Percentiles rank a stretch among this genome's conserved stretches.
Conservation (phyloP, 1,284 basidiomycete genomes). For the Agaricales sp. region DNA sequence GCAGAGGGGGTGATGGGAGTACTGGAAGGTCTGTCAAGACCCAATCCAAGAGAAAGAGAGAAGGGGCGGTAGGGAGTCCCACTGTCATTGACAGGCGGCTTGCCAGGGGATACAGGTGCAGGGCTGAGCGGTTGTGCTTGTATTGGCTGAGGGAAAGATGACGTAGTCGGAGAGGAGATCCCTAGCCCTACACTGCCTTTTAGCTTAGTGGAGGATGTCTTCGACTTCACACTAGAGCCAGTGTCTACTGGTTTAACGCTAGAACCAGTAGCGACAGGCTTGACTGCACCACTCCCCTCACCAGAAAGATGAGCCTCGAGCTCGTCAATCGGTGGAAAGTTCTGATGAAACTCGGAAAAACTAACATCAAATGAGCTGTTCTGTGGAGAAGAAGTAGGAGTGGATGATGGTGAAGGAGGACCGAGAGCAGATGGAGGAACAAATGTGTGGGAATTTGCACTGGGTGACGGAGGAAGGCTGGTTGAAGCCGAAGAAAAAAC, state of each 20-base stretch:
- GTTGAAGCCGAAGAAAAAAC: not conserved
- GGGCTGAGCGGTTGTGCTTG: slow-evolving; percentile 33
- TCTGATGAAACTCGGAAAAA: slow-evolving; percentile 44
- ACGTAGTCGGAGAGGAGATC: not conserved
- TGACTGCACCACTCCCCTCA: not conserved
- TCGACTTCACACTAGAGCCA: not conserved
- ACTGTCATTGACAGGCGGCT: slow-evolving; percentile 13
- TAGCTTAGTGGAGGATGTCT: not conserved
- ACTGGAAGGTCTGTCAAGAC: not conserved
- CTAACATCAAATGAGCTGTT: slow-evolving; percentile 13
- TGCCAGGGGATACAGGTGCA: slow-evolving; percentile 30
- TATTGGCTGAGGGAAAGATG: slow-evolving; percentile 21
- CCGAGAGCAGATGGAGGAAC: slow-evolving; percentile 60
- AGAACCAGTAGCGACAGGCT: not conserved
- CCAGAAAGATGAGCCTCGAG: slow-evolving; percentile 37
- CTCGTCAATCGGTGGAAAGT: slow-evolving; percentile 69
- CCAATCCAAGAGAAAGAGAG: not conserved
- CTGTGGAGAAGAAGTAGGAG: slow-evolving; percentile 39
- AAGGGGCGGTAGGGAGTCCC: not conserved
- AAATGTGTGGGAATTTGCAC: slow-evolving; percentile 32
- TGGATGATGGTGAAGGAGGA: slow-evolving; percentile 63
- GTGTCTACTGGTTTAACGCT: not conserved
- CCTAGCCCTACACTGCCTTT: not conserved
- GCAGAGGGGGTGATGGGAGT: slow-evolving; percentile 1
- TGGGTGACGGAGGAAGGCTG: slow-evolving; percentile 15